Percentiles rank a stretch among this genome's conserved stretches.
These are phyloP conservation scores for Agarophyton chilense DNA, from an alignment of 23 red algal species.

Conservation along the genomic window DNA sequence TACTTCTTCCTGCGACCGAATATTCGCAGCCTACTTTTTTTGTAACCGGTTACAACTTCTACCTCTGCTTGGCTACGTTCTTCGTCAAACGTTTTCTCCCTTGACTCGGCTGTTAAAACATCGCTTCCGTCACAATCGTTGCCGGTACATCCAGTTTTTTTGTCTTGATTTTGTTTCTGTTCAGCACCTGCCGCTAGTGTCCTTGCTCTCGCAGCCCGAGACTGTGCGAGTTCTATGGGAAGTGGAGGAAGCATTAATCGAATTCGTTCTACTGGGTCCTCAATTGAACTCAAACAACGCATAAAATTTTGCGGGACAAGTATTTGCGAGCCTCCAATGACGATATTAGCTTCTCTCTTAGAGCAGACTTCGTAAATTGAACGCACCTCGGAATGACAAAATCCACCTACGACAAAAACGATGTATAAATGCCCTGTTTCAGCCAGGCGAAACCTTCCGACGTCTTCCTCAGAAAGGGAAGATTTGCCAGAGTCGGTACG, in stretches of 20 bases:
- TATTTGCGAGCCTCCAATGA: constrained; percentile 72
- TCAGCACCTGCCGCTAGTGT: constrained; percentile 44
- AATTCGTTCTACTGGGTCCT: constrained; percentile 70
- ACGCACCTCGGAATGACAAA: constrained; percentile 76
- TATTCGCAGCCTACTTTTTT: constrained; percentile 46
- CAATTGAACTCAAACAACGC: constrained; percentile 45
- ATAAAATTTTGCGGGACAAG: constrained; percentile 59
- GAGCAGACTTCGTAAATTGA: constrained; percentile 71
- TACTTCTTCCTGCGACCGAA: constrained; percentile 60
- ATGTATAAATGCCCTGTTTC: constrained; percentile 68
- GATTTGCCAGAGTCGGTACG: constrained; percentile 30
- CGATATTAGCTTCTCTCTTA: constrained; percentile 60
- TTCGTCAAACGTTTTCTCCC: background rate
- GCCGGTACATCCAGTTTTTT: background rate
- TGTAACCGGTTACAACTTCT: constrained; percentile 60
- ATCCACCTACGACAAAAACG: constrained; percentile 78
- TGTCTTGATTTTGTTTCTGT: constrained; percentile 2
- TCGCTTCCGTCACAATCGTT: background rate
- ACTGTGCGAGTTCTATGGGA: constrained; percentile 59
- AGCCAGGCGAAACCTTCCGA: constrained; percentile 41
- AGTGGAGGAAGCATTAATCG: constrained; percentile 74
- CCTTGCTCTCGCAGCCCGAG: constrained; percentile 48
- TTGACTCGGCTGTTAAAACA: background rate
- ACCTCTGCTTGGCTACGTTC: constrained; percentile 41
- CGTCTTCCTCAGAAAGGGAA: constrained; percentile 27